Evolutionary conservation across 73 alveolate species (phyloP), one percentile per base, ranked within the genome.

Genomic region (Symbiodinium pilosum): DNA sequence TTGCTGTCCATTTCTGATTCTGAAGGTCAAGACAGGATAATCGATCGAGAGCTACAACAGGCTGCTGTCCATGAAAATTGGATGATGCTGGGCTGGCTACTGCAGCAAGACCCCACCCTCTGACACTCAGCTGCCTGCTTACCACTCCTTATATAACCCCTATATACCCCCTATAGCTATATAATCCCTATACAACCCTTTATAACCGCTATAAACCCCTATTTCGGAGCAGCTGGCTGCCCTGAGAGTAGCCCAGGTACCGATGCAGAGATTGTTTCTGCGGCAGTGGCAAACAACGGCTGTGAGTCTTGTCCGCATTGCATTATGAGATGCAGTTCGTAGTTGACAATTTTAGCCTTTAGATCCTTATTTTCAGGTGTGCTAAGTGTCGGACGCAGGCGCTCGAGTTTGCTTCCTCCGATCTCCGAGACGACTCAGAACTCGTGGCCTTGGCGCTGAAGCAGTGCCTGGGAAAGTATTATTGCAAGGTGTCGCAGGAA

Each of bases 371-470:
- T n/a, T n/a, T n/a, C n/a, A n/a, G n/a, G n/a, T n/a, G n/a, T n/a
- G n/a, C n/a, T n/a, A n/a, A n/a, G n/a, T n/a, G n/a, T n/a, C n/a
- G n/a, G n/a, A n/a, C n/a, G n/a, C 32, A 89, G 96, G 87, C 96
- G 36, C n/a, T 89, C 52, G 96, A 89, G 52, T 89, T 89, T n/a
- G 96, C 96, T 28, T 64, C 96, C 39, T 43, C 47, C 30, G 41
- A 84, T 51, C 75, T 89, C 44, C 96, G 96, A 14, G 14, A 43
- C 30, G 96, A 89, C 87, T 16, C 77, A 43, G 87, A n/a, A 30
- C 41, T 89, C 41, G 96, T 89, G 28, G 51, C 26, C n/a, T 26
- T 89, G 73, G 96, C 96, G 39, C 87, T 89, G 96, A 43, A 68
- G 87, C 71, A 83, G 87, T 21, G 77, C 77, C 77, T 28, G 21